These are phyloP conservation scores for Colletotrichum caudatum DNA, from an alignment of 2,329 filamentous ascomycete species.

Conservation along the genomic window DNA sequence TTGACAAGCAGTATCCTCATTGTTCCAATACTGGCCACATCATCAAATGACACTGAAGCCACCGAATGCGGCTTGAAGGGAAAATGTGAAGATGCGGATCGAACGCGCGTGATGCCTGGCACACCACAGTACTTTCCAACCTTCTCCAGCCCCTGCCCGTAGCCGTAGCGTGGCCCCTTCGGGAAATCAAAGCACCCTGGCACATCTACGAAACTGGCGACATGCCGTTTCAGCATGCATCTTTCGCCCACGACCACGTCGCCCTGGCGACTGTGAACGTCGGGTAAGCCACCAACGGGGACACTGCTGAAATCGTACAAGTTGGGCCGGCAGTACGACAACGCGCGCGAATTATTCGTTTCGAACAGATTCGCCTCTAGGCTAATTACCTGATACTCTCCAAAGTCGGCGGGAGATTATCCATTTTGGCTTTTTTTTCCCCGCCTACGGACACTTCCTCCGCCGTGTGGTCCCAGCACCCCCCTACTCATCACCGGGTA, in stretches of 20 bases:
- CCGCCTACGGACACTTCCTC: conserved; percentile 4
- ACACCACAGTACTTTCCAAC: conserved; percentile 9
- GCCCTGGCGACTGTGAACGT: conserved; percentile 19
- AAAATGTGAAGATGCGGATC: conserved; percentile 34
- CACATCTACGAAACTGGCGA: conserved; percentile 38
- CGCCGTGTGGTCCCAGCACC: conserved; percentile 4
- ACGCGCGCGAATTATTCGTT: neutral
- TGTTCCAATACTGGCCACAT: conserved; percentile 16
- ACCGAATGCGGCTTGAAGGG: neutral
- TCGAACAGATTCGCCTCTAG: neutral
- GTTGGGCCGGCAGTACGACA: neutral
- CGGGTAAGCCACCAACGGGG: neutral
- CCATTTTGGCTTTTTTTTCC: neutral
- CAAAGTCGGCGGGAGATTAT: neutral
- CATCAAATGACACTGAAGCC: conserved; percentile 26
- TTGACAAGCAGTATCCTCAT: conserved; percentile 21
- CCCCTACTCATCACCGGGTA: neutral
- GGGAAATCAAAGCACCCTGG: conserved; percentile 6
- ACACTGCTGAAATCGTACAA: neutral
- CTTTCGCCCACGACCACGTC: conserved; percentile 29
- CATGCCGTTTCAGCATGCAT: conserved; percentile 37
- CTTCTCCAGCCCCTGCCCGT: neutral
- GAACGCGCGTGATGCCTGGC: conserved; percentile 30
- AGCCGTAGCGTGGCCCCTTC: neutral
- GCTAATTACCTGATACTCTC: neutral